Evolutionary conservation across 225 moss, liverwort and hornwort species (phyloP).

Genomic region (Marchantia paleacea): DNA sequence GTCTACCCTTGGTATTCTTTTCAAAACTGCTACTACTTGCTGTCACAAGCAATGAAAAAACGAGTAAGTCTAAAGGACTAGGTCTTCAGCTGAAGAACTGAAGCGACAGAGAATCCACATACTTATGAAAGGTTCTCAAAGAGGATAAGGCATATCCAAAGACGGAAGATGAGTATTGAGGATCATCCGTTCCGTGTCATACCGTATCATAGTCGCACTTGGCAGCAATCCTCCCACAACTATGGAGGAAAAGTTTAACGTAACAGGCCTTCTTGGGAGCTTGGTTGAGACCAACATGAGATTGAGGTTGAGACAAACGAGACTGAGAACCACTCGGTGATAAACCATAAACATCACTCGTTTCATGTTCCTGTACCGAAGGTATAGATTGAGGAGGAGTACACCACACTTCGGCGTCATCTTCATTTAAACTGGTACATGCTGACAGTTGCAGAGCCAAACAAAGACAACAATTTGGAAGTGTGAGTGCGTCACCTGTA

Average conservation of each 20-base stretch:
- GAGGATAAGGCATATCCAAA: background rate
- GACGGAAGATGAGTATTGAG: background rate
- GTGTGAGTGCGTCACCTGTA: background rate
- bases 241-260: slow-evolving; percentile 62
- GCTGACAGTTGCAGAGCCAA: slow-evolving; percentile 1
- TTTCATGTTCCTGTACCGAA: slow-evolving; percentile 17
- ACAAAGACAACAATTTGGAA: background rate
- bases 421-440: slow-evolving; percentile 10
- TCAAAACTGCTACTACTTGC: slow-evolving; percentile 66
- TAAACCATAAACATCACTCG: background rate
- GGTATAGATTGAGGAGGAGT: slow-evolving; percentile 28
- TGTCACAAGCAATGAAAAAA: slow-evolving; percentile 31
- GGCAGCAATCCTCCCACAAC: slow-evolving; percentile 79
- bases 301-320: slow-evolving; percentile 27
- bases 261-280: slow-evolving; percentile 39
- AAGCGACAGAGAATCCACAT: background rate
- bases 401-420: slow-evolving; percentile 19
- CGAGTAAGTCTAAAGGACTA: background rate
- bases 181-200: background rate
- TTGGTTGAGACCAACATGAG: slow-evolving; percentile 34
- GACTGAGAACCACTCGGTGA: slow-evolving; percentile 8
- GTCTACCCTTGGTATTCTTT: slow-evolving; percentile 65
- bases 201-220: slow-evolving; percentile 83
- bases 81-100: background rate
- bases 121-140: background rate